These are phyloP conservation scores for Pythium graminicola DNA, from an alignment of 352 stramenopile species.

Conservation along the genomic window DNA sequence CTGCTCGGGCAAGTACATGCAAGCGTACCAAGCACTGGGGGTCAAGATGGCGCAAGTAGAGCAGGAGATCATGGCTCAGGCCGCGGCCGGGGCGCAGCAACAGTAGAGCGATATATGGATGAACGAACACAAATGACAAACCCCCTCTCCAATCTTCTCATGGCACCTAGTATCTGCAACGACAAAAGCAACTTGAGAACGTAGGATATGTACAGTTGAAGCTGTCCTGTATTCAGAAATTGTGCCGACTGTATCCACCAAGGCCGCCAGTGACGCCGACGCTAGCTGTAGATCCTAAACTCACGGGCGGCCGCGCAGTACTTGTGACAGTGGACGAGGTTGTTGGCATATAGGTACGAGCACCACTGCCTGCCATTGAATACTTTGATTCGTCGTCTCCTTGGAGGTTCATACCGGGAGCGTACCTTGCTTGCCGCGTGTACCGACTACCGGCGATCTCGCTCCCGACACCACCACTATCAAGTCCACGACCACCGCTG, in stretches of 20 bases:
- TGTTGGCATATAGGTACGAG: slow-evolving; percentile 41
- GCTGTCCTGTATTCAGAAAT: slow-evolving; percentile 40
- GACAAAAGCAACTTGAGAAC: background rate
- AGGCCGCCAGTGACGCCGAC: slow-evolving; percentile 42
- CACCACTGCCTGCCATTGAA: slow-evolving; percentile 28
- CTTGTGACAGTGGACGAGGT: slow-evolving; percentile 19
- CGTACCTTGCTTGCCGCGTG: slow-evolving; percentile 71
- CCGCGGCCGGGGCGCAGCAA: slow-evolving; percentile 32
- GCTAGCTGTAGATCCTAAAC: slow-evolving; percentile 33
- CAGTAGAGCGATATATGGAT: background rate
- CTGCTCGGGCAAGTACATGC: slow-evolving; percentile 97
- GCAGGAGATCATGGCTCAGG: slow-evolving; percentile 85
- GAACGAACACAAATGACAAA: background rate
- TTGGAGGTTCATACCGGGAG: slow-evolving; percentile 48
- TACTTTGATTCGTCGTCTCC: slow-evolving; percentile 64
- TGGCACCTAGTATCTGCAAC: background rate
- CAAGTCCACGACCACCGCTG: slow-evolving; percentile 35
- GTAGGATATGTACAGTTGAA: background rate
- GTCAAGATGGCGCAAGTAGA: slow-evolving; percentile 94
- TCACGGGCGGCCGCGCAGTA: slow-evolving; percentile 7
- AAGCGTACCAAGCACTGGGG: slow-evolving; percentile 93
- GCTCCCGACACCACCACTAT: slow-evolving; percentile 37
- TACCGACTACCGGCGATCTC: slow-evolving; percentile 66
- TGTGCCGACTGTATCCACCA: slow-evolving; percentile 70
- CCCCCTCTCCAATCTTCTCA: background rate